Evolutionary conservation across 163 green algal species (phyloP).

Genomic region (Picocystis sp.): DNA sequence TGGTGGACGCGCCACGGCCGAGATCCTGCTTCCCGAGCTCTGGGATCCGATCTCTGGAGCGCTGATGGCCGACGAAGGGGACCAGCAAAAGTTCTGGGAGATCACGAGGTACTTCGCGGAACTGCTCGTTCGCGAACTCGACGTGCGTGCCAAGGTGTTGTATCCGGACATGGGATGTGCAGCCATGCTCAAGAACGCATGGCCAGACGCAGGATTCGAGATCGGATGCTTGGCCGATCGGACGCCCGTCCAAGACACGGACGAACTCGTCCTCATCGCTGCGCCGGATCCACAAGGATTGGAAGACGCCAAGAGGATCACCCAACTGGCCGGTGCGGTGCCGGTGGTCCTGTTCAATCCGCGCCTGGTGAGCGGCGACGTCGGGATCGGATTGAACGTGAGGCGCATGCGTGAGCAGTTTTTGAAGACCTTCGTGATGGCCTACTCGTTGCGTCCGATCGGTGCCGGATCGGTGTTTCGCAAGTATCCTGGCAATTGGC

Average conservation of each 20-base stretch:
- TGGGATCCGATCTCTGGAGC: slow-evolving; percentile 47
- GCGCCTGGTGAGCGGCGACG: slow-evolving; percentile 50
- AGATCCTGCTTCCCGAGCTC: slow-evolving; percentile 72
- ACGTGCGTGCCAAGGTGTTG: slow-evolving; percentile 20
- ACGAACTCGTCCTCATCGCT: slow-evolving; percentile 65
- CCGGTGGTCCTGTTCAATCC: slow-evolving; percentile 48
- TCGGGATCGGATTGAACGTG: slow-evolving; percentile 70
- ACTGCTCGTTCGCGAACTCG: neutral
- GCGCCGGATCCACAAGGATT: slow-evolving; percentile 58
- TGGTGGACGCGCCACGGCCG: slow-evolving; percentile 29
- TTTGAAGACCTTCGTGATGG: slow-evolving; percentile 46
- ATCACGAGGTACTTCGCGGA: slow-evolving; percentile 56
- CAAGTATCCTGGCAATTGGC: slow-evolving; percentile 58
- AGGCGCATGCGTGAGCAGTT: slow-evolving; percentile 43
- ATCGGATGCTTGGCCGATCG: slow-evolving; percentile 44
- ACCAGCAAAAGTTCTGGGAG: slow-evolving; percentile 78
- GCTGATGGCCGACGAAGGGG: slow-evolving; percentile 43
- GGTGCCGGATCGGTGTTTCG: slow-evolving; percentile 72
- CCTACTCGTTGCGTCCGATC: slow-evolving; percentile 67
- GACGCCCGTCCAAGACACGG: slow-evolving; percentile 30
- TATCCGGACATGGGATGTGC: slow-evolving; percentile 79
- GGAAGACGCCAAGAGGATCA: slow-evolving; percentile 22
- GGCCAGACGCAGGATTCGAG: slow-evolving; percentile 38
- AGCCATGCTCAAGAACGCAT: slow-evolving; percentile 69
- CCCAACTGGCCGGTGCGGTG: slow-evolving; percentile 15